Base-by-base conservation (phyloP, 768 basidiomycete species). In the Mycena pura region DNA sequence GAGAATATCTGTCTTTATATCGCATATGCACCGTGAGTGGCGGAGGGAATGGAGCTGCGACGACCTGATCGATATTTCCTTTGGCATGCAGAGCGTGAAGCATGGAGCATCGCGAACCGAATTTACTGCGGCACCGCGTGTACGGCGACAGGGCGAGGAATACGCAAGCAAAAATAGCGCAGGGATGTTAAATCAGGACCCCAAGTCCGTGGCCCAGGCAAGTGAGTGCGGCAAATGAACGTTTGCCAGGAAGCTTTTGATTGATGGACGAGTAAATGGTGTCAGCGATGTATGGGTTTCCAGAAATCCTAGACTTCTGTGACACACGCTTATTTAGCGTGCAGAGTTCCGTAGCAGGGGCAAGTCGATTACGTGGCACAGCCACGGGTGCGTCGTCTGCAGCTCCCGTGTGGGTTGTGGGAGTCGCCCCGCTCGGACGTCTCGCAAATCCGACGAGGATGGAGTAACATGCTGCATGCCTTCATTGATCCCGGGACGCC, bases 121-220 rank as follows among this genome's bases (percentile, higher is more conserved):
- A 41, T 46, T 45, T 57, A 57, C 50, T 63, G 55, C 62, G 55
- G 55, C 56, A 53, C 55, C 49, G 55, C 45, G 55, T 53, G 50
- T 45, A 51, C 43, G 43, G 25, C n/a, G 38, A 46, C 49, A 52
- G 27, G 31, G 44, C 19, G 51, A 38, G 59, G 44, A 45, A 34
- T 29, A 28, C 6, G 8, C 21, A 38, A 60, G 50, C 59, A 60
- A 53, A 60, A 53, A 53, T 60, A 60, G 38, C 59, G 50, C 59
- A 21, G 29, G 10, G 21, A 6, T 29, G 48, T 38, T 58, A 15
- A 43, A 47, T 32, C 28, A 22, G 34, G 27, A 19, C 32, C 39
- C 29, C 19, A 61, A 55, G 53, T 61, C 60, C 60, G 48, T 45
- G 60, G 60, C 19, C 13, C 19, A 11, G 28, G 24, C 51, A 14